These are phyloP conservation scores for Aegilops longissima DNA, from an alignment of 176 grass and related monocot species.

Conservation along the genomic window DNA sequence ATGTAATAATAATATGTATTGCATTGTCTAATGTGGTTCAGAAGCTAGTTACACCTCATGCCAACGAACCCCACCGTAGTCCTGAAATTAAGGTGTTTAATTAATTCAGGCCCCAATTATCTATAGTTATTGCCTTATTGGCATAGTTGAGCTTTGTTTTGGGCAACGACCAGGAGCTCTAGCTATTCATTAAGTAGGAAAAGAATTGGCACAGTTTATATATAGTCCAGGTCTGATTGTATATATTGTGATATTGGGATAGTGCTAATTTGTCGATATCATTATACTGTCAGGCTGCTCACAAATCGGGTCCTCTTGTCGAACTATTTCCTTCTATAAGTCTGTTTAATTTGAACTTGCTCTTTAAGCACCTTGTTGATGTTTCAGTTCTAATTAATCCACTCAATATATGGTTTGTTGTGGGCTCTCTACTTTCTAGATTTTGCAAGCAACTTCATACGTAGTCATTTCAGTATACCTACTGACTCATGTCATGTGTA, in stretches of 20 bases:
- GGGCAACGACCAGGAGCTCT: neutral
- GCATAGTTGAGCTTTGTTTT: neutral
- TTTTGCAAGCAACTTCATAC: neutral
- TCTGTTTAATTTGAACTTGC: neutral
- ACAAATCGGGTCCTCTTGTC: neutral
- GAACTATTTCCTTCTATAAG: constrained; percentile 1
- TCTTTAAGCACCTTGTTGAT: neutral
- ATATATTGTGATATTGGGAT: neutral
- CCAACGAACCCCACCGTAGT: neutral
- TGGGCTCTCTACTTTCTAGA: neutral
- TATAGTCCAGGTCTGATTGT: neutral
- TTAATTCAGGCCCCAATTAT: neutral
- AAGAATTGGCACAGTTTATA: neutral
- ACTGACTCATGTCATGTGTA: neutral
- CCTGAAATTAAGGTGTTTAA: neutral
- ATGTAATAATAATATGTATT: neutral
- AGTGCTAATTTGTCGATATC: neutral
- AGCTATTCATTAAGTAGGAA: neutral
- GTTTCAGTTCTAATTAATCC: constrained; percentile 1
- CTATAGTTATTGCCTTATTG: neutral
- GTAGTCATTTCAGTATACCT: neutral
- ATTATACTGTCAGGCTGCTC: neutral
- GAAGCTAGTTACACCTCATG: neutral
- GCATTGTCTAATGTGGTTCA: neutral
- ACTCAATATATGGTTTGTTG: neutral